Evolutionary conservation across 176 grass and related monocot genomes (phyloP), one percentile per base, ranked within the genome.

Genomic region (maize (Zea mays)): DNA sequence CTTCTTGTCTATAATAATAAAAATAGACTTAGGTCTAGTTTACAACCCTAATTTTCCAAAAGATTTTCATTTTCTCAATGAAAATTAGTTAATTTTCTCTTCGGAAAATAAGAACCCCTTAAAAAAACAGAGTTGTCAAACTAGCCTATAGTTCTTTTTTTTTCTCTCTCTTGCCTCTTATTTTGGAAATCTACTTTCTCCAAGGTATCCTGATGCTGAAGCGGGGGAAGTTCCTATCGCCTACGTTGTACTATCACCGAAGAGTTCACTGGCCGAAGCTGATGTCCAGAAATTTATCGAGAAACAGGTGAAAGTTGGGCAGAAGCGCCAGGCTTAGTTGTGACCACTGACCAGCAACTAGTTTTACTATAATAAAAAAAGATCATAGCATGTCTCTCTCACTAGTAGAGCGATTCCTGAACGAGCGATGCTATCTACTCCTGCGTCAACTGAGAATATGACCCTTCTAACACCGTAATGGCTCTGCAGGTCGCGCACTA

Each of bases 171-270:
- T 51, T 69, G 52, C 67, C 69, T 83, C 21, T 38, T 74, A 52
- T 79, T 17, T 56, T 16, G 33, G 54, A 67, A 64, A 44, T 42
- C 35, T 83, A 10, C 74, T 73, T 84, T 71, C 52, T 50, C 66
- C 62, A 73, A 98, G 96, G 80, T 89, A 81, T 73, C 96, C 95
- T 71, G 89, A 98, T 87, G 82, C 84, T 58, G 87, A 92, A 90
- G 91, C 89, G 51, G 96, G 96, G 20, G 91, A 98, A 75, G 92
- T 98, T 83, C 96, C 96, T 54, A 65, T 98, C 38, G 96, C 96
- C 47, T 92, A 87, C 61, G 92, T 94, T 9, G 96, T 98, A 13
- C 81, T 74, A 37, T 92, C 92, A 72, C 78, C 91, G 35, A 69
- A 85, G 6, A 94, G 96, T 56, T 92, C 82, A 3, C 70, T 98